Evolutionary conservation across 768 basidiomycete species (phyloP).

Genomic region (Podaxis sp.): DNA sequence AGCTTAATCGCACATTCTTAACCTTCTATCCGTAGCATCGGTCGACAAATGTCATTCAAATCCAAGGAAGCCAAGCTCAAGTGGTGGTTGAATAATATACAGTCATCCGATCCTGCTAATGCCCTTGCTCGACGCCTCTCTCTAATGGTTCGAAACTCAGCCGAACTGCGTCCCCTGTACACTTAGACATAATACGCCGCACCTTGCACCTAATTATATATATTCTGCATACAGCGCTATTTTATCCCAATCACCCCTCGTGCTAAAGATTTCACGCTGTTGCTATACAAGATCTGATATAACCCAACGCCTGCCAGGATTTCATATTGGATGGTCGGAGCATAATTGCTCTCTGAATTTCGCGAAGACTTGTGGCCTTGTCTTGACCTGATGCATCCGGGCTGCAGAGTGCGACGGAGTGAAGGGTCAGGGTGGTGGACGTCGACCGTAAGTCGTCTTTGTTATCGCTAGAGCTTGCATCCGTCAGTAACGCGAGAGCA

Average conservation of each 20-base stretch:
- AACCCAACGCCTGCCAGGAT: constrained; percentile 63
- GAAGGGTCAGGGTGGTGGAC: constrained; percentile 44
- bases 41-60: constrained; percentile 36
- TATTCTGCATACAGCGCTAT: background rate
- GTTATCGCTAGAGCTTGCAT: constrained; percentile 16
- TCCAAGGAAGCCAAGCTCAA: constrained; percentile 48
- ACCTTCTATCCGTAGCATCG: constrained; percentile 26
- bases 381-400: constrained; percentile 18
- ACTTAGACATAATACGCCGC: constrained; percentile 3
- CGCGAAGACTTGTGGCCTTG: constrained; percentile 31
- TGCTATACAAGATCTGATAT: constrained; percentile 34
- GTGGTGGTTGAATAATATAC: constrained; percentile 63
- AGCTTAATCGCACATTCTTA: background rate
- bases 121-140: constrained; percentile 48
- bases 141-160: constrained; percentile 32
- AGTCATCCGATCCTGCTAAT: constrained; percentile 32
- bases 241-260: background rate
- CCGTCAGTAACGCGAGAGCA: constrained; percentile 47
- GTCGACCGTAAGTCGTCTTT: constrained; percentile 33
- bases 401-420: constrained; percentile 41
- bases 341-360: constrained; percentile 64
- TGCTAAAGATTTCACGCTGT: background rate
- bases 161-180: constrained; percentile 8
- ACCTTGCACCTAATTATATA: constrained; percentile 13
- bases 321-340: constrained; percentile 50